Conservation (phyloP, 2,329 filamentous ascomycete genomes). For the Fusarium hainanense region DNA sequence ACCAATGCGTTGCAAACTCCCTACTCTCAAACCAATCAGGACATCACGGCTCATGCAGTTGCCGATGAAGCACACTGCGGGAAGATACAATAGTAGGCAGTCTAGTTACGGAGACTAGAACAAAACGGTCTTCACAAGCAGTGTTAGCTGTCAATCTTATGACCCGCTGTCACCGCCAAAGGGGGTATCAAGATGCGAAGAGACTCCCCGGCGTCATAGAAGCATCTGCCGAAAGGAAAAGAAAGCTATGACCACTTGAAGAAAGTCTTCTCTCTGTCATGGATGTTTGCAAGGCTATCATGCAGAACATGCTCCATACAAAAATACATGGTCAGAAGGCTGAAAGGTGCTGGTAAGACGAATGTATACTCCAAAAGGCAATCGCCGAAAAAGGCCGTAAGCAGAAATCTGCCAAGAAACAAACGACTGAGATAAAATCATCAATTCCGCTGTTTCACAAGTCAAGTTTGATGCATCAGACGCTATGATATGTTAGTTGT, state of each 20-base stretch:
- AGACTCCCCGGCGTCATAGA: conserved; percentile 27
- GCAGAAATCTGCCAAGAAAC: conserved; percentile 14
- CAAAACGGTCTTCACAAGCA: not conserved
- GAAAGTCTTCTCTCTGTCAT: not conserved
- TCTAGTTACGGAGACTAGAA: not conserved
- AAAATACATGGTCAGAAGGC: not conserved
- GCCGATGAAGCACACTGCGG: conserved; percentile 35
- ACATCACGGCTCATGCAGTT: conserved; percentile 27
- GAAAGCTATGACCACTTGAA: conserved; percentile 26
- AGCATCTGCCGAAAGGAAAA: not conserved
- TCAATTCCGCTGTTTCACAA: not conserved
- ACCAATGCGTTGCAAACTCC: not conserved
- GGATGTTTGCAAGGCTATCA: conserved; percentile 2
- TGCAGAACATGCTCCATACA: not conserved
- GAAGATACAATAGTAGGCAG: conserved; percentile 6
- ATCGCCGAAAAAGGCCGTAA: conserved; percentile 23
- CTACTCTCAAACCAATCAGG: conserved; percentile 11
- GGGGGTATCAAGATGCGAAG: conserved; percentile 41
- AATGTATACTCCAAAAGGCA: conserved; percentile 20
- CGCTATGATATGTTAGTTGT: not conserved
- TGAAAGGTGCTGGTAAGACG: conserved; percentile 18
- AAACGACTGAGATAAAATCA: not conserved
- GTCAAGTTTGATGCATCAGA: conserved; percentile 7
- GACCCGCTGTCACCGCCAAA: conserved; percentile 26
- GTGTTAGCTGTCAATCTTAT: conserved; percentile 11